Evolutionary conservation across 345 rosid species (phyloP).

Genomic region (Citrus maxima): DNA sequence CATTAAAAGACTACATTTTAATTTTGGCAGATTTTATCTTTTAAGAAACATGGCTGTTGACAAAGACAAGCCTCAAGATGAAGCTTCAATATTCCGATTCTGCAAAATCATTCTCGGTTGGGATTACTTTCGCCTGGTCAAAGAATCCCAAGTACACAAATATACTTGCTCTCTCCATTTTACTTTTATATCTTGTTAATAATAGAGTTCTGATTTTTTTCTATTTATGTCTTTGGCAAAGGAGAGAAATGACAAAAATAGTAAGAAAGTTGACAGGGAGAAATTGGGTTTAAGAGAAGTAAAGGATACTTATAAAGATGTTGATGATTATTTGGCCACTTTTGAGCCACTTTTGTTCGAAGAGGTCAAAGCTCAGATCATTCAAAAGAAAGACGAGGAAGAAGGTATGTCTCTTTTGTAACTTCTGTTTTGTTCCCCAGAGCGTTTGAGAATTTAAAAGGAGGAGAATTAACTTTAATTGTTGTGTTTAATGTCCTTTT

Average conservation of each 20-base stretch:
- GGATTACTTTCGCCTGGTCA: conserved; percentile 73
- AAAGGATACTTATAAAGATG: conserved; percentile 60
- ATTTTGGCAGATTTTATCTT: not conserved
- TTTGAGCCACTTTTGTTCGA: conserved; percentile 89
- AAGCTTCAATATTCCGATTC: conserved; percentile 63
- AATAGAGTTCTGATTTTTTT: not conserved
- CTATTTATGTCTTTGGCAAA: not conserved
- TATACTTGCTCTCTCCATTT: not conserved
- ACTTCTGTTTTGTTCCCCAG: not conserved
- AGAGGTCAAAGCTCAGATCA: conserved; percentile 89
- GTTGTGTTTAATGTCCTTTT: not conserved
- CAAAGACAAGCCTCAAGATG: conserved; percentile 53
- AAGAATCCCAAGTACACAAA: conserved; percentile 39
- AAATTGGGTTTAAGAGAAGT: conserved; percentile 44
- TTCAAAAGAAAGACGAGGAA: conserved; percentile 68
- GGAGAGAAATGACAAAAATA: conserved; percentile 30
- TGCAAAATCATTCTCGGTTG: conserved; percentile 71
- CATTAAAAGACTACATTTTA: not conserved
- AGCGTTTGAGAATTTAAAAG: not conserved
- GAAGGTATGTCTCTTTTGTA: conserved; percentile 50
- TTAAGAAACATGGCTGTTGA: conserved; percentile 47
- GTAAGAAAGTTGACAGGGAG: conserved; percentile 17
- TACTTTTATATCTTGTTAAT: not conserved
- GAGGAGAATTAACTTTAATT: not conserved
- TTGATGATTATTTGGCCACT: conserved; percentile 74